phyloP scores from a whole-genome alignment of 2,329 filamentous ascomycete genomes.

The Huntiella savannae region DNA sequence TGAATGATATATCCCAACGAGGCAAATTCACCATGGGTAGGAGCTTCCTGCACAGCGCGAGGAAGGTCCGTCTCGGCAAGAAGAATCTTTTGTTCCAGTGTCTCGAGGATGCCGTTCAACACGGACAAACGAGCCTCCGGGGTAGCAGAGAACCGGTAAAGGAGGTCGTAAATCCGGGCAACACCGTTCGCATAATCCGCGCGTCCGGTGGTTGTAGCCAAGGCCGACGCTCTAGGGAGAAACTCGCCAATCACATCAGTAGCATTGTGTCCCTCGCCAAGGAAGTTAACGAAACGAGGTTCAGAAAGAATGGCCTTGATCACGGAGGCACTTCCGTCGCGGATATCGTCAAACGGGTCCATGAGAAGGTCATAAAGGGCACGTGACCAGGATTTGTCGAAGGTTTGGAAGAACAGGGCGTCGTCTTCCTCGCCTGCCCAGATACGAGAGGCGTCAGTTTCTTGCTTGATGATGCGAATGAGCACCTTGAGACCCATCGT shows the following conservation, averaged over 20 bases:
- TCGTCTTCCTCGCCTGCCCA: slow-evolving; percentile 23
- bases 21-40: slow-evolving; percentile 52
- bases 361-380: slow-evolving; percentile 61
- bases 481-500: slow-evolving; percentile 61
- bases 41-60: slow-evolving; percentile 43
- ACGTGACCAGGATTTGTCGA: slow-evolving; percentile 35
- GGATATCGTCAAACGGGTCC: slow-evolving; percentile 85
- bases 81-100: slow-evolving; percentile 44
- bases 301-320: slow-evolving; percentile 30
- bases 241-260: slow-evolving; percentile 26
- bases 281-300: slow-evolving; percentile 16
- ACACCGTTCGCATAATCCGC: slow-evolving; percentile 88
- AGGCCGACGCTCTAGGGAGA: slow-evolving; percentile 31
- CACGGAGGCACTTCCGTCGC: slow-evolving; percentile 35
- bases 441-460: slow-evolving; percentile 33
- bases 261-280: slow-evolving; percentile 2
- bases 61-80: slow-evolving; percentile 47
- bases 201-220: slow-evolving; percentile 53
- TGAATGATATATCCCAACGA: slow-evolving; percentile 27
- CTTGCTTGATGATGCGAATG: slow-evolving; percentile 45
- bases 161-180: slow-evolving; percentile 53
- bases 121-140: slow-evolving; percentile 28
- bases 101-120: slow-evolving; percentile 36
- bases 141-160: slow-evolving; percentile 37
- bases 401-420: slow-evolving; percentile 22